Conservation (phyloP, 257 asterid species). For the Fraxinus pennsylvanica region DNA sequence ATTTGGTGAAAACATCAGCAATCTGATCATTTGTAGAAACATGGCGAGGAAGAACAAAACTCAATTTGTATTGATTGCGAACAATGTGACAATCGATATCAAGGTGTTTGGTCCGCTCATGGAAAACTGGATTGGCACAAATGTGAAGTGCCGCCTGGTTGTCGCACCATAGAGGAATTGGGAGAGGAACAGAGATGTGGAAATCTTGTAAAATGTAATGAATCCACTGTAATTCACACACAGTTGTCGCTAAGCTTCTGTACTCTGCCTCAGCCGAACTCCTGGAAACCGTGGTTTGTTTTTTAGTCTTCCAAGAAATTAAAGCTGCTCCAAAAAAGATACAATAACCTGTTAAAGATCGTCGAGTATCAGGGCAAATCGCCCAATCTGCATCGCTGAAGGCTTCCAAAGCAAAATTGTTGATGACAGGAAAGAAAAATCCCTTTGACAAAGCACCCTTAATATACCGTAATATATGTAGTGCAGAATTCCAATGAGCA, state of each 20-base stretch:
- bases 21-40: neutral
- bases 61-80: too few species aligned
- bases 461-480: too few species aligned
- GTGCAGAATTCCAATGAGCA: neutral
- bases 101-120: neutral
- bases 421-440: neutral
- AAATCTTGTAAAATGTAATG: neutral
- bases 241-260: neutral
- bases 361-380: neutral
- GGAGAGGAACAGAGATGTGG: neutral
- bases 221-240: neutral
- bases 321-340: neutral
- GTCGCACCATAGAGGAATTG: neutral
- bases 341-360: neutral
- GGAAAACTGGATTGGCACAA: neutral
- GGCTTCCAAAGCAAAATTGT: neutral
- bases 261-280: slow-evolving; percentile 15
- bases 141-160: neutral
- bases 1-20: neutral
- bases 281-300: neutral
- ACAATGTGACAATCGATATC: too few species aligned
- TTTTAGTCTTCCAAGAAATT: slow-evolving; percentile 8
- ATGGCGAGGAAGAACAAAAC: neutral
- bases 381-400: neutral
- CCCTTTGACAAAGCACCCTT: neutral